phyloP scores from a whole-genome alignment of 2,329 filamentous ascomycete genomes.

The Aspergillus terreus region DNA sequence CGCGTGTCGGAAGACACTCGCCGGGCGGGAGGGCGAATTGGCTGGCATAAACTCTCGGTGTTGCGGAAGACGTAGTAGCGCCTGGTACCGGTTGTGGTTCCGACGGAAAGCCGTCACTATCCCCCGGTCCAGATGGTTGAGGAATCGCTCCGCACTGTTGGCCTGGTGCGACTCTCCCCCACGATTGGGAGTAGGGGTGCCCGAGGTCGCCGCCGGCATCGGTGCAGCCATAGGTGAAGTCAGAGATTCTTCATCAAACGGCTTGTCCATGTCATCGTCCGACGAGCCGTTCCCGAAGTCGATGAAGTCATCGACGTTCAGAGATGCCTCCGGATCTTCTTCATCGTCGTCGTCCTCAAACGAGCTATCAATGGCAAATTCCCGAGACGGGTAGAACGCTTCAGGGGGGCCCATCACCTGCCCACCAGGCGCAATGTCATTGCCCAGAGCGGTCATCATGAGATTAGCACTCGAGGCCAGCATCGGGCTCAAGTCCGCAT shows the following conservation, averaged over 20 bases:
- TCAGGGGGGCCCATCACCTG: slow-evolving; percentile 70
- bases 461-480: slow-evolving; percentile 67
- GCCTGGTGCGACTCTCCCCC: slow-evolving; percentile 25
- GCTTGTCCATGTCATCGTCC: slow-evolving; percentile 58
- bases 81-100: slow-evolving; percentile 50
- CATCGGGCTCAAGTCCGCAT: slow-evolving; percentile 49
- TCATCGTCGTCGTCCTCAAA: slow-evolving; percentile 61
- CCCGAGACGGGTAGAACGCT: slow-evolving; percentile 68
- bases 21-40: slow-evolving; percentile 40
- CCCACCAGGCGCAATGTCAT: slow-evolving; percentile 48
- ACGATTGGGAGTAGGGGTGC: slow-evolving; percentile 36
- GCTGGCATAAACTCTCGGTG: slow-evolving; percentile 44
- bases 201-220: slow-evolving; percentile 14
- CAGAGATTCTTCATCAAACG: slow-evolving; percentile 42
- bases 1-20: slow-evolving; percentile 42
- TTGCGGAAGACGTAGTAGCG: slow-evolving; percentile 46
- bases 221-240: slow-evolving; percentile 44
- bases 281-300: slow-evolving; percentile 60
- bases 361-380: slow-evolving; percentile 55
- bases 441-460: slow-evolving; percentile 70
- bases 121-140: slow-evolving; percentile 66
- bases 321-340: slow-evolving; percentile 60
- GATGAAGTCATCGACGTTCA: slow-evolving; percentile 69
- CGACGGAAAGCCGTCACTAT: slow-evolving; percentile 75
- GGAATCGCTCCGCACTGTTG: slow-evolving; percentile 48